phyloP scores from a whole-genome alignment of 2,329 filamentous ascomycete genomes.

The Lachnellula suecica region DNA sequence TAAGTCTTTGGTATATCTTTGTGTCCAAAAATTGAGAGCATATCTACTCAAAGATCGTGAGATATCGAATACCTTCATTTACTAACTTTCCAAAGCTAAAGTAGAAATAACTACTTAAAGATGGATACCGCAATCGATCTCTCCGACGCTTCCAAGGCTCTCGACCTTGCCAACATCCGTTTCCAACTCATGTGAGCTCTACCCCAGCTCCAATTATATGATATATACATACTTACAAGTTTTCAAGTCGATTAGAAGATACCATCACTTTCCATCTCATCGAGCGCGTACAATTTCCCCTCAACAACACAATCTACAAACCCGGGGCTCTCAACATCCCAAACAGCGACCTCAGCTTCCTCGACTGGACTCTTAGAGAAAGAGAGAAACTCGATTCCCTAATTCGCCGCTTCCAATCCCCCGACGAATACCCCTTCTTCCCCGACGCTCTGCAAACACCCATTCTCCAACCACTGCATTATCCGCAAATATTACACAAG shows the following conservation, averaged over 20 bases:
- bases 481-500: constrained; percentile 81
- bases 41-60: too few species aligned
- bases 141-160: constrained; percentile 77
- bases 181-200: constrained; percentile 81
- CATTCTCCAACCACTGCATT: constrained; percentile 83
- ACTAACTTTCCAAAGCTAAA: too few species aligned
- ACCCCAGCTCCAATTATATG: background rate
- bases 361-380: constrained; percentile 91
- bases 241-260: constrained; percentile 82
- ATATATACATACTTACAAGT: background rate
- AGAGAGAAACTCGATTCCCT: constrained; percentile 90
- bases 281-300: constrained; percentile 94
- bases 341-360: constrained; percentile 70
- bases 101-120: constrained; percentile 22
- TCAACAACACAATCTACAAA: constrained; percentile 84
- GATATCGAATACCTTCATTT: too few species aligned
- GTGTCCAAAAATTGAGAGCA: too few species aligned
- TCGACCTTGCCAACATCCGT: constrained; percentile 89
- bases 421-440: constrained; percentile 98
- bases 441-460: constrained; percentile 74
- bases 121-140: constrained; percentile 95
- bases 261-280: constrained; percentile 97
- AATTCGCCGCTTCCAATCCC: constrained; percentile 91
- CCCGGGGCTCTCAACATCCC: constrained; percentile 80
- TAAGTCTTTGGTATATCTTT: too few species aligned